These are phyloP conservation scores for Fusarium floridanum DNA, from an alignment of 2,329 filamentous ascomycete species.

Conservation along the genomic window DNA sequence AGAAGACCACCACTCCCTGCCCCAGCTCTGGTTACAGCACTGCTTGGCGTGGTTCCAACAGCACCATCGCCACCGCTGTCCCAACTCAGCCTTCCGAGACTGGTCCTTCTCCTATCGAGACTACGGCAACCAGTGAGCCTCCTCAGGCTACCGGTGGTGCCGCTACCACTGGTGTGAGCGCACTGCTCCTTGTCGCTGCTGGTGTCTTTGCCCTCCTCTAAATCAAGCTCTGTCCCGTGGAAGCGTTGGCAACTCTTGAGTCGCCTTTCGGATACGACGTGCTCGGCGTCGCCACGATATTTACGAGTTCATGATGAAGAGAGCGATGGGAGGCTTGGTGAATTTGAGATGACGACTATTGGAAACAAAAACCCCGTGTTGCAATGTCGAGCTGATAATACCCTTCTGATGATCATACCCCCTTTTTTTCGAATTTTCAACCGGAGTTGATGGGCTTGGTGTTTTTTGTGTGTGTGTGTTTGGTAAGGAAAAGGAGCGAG, in stretches of 20 bases:
- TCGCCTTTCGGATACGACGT: slow-evolving; percentile 19
- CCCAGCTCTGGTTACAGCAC: slow-evolving; percentile 46
- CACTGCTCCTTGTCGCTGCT: slow-evolving; percentile 53
- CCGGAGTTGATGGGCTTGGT: slow-evolving; percentile 47
- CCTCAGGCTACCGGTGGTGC: slow-evolving; percentile 46
- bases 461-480: slow-evolving; percentile 30
- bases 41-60: slow-evolving; percentile 50
- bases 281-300: slow-evolving; percentile 50
- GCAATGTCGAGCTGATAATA: slow-evolving; percentile 44
- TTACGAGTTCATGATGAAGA: slow-evolving; percentile 51
- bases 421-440: slow-evolving; percentile 36
- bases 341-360: slow-evolving; percentile 14
- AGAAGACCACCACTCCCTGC: slow-evolving; percentile 46
- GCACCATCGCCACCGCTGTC: slow-evolving; percentile 46
- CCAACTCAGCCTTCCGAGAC: slow-evolving; percentile 45
- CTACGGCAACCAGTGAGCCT: slow-evolving; percentile 31
- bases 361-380: slow-evolving; percentile 36
- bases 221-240: slow-evolving; percentile 43
- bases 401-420: slow-evolving; percentile 45
- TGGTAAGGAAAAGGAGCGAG: slow-evolving; percentile 18
- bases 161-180: slow-evolving; percentile 51
- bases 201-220: slow-evolving; percentile 55
- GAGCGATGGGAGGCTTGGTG: slow-evolving; percentile 31
- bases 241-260: slow-evolving; percentile 29
- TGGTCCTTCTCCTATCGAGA: slow-evolving; percentile 29